A percentile compares a stretch with the other conserved stretches of the same genome.
These are phyloP conservation scores for Paspalum notatum DNA, from an alignment of 176 grass and related monocot species.

Conservation along the genomic window DNA sequence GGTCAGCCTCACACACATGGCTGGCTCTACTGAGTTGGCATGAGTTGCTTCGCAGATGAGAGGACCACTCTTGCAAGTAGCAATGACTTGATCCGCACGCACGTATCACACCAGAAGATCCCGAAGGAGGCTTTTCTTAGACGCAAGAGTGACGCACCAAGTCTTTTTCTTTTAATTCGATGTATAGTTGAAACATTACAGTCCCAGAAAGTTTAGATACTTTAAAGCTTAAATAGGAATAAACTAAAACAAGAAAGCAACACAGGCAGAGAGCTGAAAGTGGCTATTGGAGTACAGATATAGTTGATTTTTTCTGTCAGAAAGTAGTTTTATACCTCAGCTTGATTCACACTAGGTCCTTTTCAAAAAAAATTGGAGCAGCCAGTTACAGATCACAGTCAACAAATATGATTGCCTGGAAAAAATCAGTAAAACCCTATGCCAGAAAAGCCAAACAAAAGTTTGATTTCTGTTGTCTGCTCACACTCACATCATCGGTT, in stretches of 20 bases:
- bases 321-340: background rate
- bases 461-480: slow-evolving; percentile 19
- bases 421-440: background rate
- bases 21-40: background rate
- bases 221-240: background rate
- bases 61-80: too few relatives aligned
- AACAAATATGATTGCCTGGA: background rate
- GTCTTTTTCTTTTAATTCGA: too few relatives aligned
- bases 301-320: background rate
- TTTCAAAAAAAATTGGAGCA: background rate
- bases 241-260: background rate
- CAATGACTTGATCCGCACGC: slow-evolving; percentile 7
- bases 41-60: too few relatives aligned
- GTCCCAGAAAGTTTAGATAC: background rate
- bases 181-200: background rate
- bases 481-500: slow-evolving; percentile 1
- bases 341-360: background rate
- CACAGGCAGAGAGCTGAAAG: background rate
- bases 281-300: background rate
- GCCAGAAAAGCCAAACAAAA: slow-evolving; percentile 6
- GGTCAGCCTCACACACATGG: too few relatives aligned
- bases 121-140: background rate
- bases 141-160: background rate
- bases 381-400: slow-evolving; percentile 7
- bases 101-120: background rate